phyloP scores from a whole-genome alignment of 139 green algal genomes.

The Diplosphaera chodatii region DNA sequence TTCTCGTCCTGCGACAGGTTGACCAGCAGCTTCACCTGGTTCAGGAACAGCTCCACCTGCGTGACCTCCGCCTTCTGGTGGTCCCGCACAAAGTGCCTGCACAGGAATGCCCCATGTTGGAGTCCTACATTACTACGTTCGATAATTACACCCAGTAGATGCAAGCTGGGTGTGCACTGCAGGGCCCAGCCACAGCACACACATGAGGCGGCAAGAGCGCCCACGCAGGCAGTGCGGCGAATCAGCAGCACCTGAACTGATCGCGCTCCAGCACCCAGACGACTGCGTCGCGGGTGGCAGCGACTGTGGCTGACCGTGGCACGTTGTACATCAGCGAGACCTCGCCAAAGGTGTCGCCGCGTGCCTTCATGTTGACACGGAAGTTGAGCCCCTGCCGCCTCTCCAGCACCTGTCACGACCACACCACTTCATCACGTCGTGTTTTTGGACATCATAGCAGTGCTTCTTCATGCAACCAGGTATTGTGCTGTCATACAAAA shows the following conservation, averaged over 20 bases:
- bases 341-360: slow-evolving; percentile 86
- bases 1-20: slow-evolving; percentile 73
- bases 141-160: no score
- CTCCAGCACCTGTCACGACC: slow-evolving; percentile 60
- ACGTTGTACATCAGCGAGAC: slow-evolving; percentile 87
- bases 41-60: slow-evolving; percentile 88
- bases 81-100: slow-evolving; percentile 70
- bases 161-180: no score
- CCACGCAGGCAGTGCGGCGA: neutral
- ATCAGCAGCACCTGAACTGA: slow-evolving; percentile 40
- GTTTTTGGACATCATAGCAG: no score
- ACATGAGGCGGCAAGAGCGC: no score
- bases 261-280: slow-evolving; percentile 89
- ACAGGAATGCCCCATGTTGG: no score
- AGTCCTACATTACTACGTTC: no score
- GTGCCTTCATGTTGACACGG: slow-evolving; percentile 82
- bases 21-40: slow-evolving; percentile 78
- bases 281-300: slow-evolving; percentile 66
- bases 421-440: no score
- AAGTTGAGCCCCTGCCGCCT: slow-evolving; percentile 77
- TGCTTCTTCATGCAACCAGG: no score
- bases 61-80: slow-evolving; percentile 49
- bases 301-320: slow-evolving; percentile 78
- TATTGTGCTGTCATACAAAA: no score
- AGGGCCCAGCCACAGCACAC: no score